Evolutionary conservation across 495 filamentous ascomycete species (phyloP).

Genomic region (Haplographium delicatum): DNA sequence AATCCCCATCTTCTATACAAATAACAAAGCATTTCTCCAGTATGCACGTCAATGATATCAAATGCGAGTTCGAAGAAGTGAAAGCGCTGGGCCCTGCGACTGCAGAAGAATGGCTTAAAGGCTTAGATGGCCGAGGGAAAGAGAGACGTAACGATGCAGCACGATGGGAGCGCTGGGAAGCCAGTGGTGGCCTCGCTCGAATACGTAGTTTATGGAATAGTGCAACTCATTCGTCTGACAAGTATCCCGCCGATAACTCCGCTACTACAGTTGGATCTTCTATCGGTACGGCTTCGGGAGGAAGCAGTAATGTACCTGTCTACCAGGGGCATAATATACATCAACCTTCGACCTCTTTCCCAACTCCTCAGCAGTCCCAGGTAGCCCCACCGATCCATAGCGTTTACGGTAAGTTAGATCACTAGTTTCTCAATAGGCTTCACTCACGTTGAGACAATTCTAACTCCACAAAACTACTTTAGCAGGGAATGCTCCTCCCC

Average conservation of each 20-base stretch:
- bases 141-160: constrained; percentile 48
- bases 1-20: constrained; percentile 39
- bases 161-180: constrained; percentile 69
- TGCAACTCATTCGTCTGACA: not conserved
- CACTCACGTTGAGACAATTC: not conserved
- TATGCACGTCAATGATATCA: constrained; percentile 48
- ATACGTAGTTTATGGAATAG: constrained; percentile 24
- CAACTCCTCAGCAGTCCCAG: not conserved
- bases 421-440: not conserved
- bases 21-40: constrained; percentile 59
- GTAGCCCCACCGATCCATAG: constrained; percentile 2
- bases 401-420: not conserved
- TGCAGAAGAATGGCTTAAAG: constrained; percentile 70
- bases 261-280: too few relatives aligned
- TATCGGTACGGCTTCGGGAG: too few relatives aligned
- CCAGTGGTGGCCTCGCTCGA: constrained; percentile 35
- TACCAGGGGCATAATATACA: not conserved
- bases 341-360: not conserved
- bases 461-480: constrained; percentile 3
- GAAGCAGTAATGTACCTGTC: too few relatives aligned
- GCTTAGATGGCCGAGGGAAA: constrained; percentile 55
- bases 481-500: constrained; percentile 16
- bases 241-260: too few relatives aligned
- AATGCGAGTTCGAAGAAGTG: constrained; percentile 50
- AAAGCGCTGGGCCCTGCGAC: constrained; percentile 54